These are phyloP conservation scores for Lanmaoa pseudosensibilis DNA, from an alignment of 768 basidiomycete species.

Conservation along the genomic window DNA sequence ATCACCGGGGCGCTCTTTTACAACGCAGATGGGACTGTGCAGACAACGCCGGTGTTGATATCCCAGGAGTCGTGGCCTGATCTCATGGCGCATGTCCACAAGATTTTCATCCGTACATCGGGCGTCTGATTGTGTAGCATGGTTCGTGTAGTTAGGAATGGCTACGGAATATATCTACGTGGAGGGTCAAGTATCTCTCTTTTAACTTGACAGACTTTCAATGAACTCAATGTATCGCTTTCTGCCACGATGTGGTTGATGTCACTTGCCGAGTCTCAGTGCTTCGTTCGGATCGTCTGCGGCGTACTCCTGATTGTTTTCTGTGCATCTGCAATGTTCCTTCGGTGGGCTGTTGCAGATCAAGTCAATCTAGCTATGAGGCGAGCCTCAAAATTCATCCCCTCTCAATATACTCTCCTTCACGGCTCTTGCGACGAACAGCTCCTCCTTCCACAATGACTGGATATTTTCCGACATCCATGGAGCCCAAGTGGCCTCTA, in stretches of 20 bases:
- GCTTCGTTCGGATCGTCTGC: background rate
- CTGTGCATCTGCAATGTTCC: no score
- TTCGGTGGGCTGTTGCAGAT: background rate
- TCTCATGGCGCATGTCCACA: slow-evolving; percentile 10
- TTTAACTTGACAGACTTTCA: background rate
- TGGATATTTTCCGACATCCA: slow-evolving; percentile 43
- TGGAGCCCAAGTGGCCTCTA: slow-evolving; percentile 26
- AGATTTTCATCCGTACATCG: background rate
- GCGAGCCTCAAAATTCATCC: slow-evolving; percentile 44
- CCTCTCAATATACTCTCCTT: slow-evolving; percentile 44
- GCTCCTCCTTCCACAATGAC: slow-evolving; percentile 62
- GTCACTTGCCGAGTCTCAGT: background rate
- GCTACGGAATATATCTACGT: no score
- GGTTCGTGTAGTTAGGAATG: background rate
- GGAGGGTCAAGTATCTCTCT: background rate
- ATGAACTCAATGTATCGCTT: background rate
- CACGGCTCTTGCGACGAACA: slow-evolving; percentile 50
- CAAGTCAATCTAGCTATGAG: background rate
- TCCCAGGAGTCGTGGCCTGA: slow-evolving; percentile 8
- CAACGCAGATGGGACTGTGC: slow-evolving; percentile 2
- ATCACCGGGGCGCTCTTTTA: slow-evolving; percentile 10
- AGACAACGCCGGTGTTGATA: background rate
- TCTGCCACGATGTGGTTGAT: background rate
- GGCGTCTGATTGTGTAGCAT: background rate
- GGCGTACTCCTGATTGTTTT: background rate